Base-by-base conservation (phyloP, 2,329 filamentous ascomycete species). In the Microdochium nivale region DNA sequence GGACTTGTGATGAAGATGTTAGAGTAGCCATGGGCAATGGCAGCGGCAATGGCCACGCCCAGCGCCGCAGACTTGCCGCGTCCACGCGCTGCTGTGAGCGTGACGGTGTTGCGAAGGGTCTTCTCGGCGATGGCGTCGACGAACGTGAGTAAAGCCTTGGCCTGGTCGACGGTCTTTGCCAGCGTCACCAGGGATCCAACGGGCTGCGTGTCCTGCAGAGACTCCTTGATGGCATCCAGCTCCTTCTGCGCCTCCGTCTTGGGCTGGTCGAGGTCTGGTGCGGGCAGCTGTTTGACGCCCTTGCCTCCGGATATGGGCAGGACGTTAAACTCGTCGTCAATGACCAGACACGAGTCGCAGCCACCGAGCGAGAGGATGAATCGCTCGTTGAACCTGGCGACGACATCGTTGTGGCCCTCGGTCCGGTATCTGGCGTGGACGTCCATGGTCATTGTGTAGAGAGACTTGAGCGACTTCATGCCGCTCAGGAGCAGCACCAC, bases 1-100 rank as follows among this genome's bases (percentile, higher is more conserved):
- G 92, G 92, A 1, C 92, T 97, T 1, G 94, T 99, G 65, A 99
- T 96, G 71, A 99, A 99, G 62, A 99, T 96, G 68, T 99, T 99
- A 75, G 90, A 96, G 71, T 99, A 99, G 25, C 94, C 94, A 65
- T 97, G 88, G 1, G 94, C 92, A 46, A 99, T 81, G 1, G 95
- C 95, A 2, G 94, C 90, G 3, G 94, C 94, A 44, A 99, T 87
- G 2, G 94, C 90, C 49, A 99, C 86, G 70, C 94, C 94, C 62
- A 99, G 80, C 25, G 94, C 94, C 19, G 94, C 95, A 21, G 94
- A 99, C 72, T 99, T 99, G 71, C 94, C 94, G 62, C 94, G 86
- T 68, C 94, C 94, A 83, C 94, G 84, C 35, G 87, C 92, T 19
- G 94, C 94, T 11, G 94, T 99, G 59, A 99, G 70, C 1, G 94